Evolutionary conservation across 2,329 filamentous ascomycete species (phyloP).

Genomic region (Plenodomus tracheiphilus): DNA sequence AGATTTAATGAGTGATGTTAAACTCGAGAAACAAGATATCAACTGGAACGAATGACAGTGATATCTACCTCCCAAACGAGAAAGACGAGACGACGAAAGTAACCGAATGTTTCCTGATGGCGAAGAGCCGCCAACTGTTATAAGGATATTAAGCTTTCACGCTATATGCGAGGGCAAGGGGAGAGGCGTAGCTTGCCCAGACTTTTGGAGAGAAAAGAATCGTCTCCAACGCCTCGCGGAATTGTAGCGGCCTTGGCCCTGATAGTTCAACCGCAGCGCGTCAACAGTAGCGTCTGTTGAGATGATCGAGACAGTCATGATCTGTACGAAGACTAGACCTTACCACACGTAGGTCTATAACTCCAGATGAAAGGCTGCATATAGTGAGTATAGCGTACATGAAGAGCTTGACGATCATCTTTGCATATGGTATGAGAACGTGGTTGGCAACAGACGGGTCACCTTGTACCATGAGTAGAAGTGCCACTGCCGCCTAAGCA

Average conservation of each 20-base stretch:
- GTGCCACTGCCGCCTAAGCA: neutral
- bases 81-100: constrained; percentile 2
- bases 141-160: constrained; percentile 3
- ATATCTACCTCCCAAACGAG: constrained; percentile 7
- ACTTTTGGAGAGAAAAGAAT: constrained; percentile 2
- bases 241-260: constrained; percentile 14
- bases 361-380: no score
- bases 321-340: no score
- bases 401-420: no score
- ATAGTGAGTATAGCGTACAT: no score
- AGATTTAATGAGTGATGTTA: neutral
- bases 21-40: neutral
- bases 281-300: neutral
- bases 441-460: neutral
- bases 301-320: no score
- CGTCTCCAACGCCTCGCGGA: constrained; percentile 1
- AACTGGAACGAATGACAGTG: constrained; percentile 18
- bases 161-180: constrained; percentile 2
- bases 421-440: no score
- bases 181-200: constrained; percentile 5
- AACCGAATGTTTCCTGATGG: constrained; percentile 9
- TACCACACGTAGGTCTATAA: no score
- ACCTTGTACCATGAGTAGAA: no score
- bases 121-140: constrained; percentile 1
- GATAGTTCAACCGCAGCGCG: constrained; percentile 8